phyloP scores from a whole-genome alignment of 1,139 yeast species.

The Hansenula lynferdii region DNA sequence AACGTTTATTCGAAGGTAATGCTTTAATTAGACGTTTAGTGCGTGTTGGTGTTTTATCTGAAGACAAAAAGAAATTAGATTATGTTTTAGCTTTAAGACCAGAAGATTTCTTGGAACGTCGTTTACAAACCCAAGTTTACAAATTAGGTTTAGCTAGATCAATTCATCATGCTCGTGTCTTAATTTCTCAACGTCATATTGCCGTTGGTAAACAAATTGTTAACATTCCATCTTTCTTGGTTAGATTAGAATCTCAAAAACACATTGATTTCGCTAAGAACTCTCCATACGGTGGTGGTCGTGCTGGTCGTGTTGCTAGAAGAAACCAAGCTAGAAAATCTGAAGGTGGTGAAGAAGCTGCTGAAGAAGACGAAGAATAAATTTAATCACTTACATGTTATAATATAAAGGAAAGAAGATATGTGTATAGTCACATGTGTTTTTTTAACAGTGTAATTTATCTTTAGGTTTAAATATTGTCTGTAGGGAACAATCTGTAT shows the following conservation, averaged over 20 bases:
- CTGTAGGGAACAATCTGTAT: too few relatives aligned
- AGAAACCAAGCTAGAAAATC: constrained; percentile 72
- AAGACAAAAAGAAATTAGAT: constrained; percentile 99
- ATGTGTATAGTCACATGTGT: constrained; percentile 2
- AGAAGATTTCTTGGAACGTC: constrained; percentile 99
- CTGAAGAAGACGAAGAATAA: constrained; percentile 60
- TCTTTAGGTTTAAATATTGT: too few relatives aligned
- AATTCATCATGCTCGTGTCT: constrained; percentile 99
- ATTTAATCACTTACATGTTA: constrained; percentile 12
- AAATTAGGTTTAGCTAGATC: constrained; percentile 99
- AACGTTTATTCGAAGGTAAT: constrained; percentile 99
- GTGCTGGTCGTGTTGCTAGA: constrained; percentile 99
- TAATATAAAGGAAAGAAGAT: background rate
- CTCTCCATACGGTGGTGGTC: constrained; percentile 99
- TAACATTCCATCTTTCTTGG: constrained; percentile 98
- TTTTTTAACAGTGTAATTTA: too few relatives aligned
- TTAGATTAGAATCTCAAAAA: constrained; percentile 99
- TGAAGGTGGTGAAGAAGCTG: constrained; percentile 58
- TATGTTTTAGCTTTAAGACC: constrained; percentile 97
- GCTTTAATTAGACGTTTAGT: constrained; percentile 98
- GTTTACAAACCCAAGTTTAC: constrained; percentile 99
- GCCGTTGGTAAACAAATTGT: constrained; percentile 99
- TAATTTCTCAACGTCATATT: constrained; percentile 98
- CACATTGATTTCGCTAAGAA: constrained; percentile 99
- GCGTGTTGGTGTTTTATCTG: constrained; percentile 97